Conservation (phyloP, 352 stramenopile species). For the Pythium folliculosum region DNA sequence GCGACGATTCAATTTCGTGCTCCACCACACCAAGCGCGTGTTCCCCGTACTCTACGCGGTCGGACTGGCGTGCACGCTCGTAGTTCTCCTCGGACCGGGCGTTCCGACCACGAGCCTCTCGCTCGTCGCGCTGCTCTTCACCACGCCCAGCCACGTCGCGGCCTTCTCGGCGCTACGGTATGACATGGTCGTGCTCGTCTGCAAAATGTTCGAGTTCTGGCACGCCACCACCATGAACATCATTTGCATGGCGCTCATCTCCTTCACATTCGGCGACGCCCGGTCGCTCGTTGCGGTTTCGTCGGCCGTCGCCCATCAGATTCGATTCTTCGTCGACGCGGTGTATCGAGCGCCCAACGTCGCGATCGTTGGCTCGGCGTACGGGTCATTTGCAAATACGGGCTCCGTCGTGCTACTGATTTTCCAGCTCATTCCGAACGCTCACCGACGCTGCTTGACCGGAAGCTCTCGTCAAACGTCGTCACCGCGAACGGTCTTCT, state of each 20-base stretch:
- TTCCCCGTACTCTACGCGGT: background rate
- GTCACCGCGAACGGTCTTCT: conserved; percentile 1
- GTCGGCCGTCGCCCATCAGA: background rate
- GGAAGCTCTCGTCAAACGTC: background rate
- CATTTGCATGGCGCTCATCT: background rate
- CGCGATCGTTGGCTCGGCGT: conserved; percentile 1
- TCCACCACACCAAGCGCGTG: background rate
- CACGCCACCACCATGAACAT: conserved; percentile 6
- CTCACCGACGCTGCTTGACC: background rate
- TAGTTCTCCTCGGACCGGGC: background rate
- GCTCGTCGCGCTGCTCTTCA: background rate
- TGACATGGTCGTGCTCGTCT: conserved; percentile 9
- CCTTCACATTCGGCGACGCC: background rate
- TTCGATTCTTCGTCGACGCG: conserved; percentile 5
- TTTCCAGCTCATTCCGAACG: background rate
- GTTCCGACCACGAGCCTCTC: background rate
- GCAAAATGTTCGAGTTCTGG: conserved; percentile 16
- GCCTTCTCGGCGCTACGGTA: background rate
- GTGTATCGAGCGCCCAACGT: conserved; percentile 2
- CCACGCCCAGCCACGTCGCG: background rate
- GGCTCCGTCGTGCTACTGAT: background rate
- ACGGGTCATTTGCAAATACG: background rate
- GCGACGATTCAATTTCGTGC: background rate
- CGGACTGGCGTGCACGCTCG: background rate
- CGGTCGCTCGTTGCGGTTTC: background rate